A percentile compares a stretch with the other conserved stretches of the same genome.
Evolutionary conservation across 2,329 filamentous ascomycete genomes (phyloP).

Genomic region (Talaromyces islandicus): DNA sequence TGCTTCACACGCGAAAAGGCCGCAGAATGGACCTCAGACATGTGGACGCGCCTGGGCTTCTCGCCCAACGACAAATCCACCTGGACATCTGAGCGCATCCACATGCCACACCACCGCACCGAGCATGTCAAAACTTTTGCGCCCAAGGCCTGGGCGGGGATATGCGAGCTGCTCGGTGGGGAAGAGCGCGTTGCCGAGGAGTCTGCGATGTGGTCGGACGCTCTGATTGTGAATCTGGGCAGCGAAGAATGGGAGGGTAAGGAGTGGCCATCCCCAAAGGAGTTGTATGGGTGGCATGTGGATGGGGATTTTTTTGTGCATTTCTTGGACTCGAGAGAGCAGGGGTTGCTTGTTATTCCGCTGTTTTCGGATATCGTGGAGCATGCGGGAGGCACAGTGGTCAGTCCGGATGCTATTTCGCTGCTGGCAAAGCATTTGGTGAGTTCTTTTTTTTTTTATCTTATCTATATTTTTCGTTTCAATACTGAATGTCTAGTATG

Average conservation of each 20-base stretch:
- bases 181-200: slow-evolving; percentile 47
- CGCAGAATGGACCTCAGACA: slow-evolving; percentile 40
- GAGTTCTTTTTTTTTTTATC: neutral
- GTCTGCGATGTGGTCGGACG: slow-evolving; percentile 58
- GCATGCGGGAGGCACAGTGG: slow-evolving; percentile 58
- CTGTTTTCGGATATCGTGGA: slow-evolving; percentile 59
- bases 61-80: slow-evolving; percentile 58
- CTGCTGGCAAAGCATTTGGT: slow-evolving; percentile 52
- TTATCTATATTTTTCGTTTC: neutral
- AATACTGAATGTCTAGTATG: slow-evolving; percentile 28
- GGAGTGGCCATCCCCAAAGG: slow-evolving; percentile 42
- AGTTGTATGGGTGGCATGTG: slow-evolving; percentile 59
- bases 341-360: slow-evolving; percentile 62
- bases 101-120: slow-evolving; percentile 58
- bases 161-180: slow-evolving; percentile 61
- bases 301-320: slow-evolving; percentile 69
- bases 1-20: slow-evolving; percentile 49
- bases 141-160: slow-evolving; percentile 61
- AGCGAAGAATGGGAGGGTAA: slow-evolving; percentile 47
- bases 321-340: slow-evolving; percentile 65
- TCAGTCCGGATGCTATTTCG: slow-evolving; percentile 56
- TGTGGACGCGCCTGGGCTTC: slow-evolving; percentile 64
- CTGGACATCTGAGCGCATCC: slow-evolving; percentile 56
- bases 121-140: slow-evolving; percentile 53
- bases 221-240: slow-evolving; percentile 65